phyloP scores from a whole-genome alignment of 2,329 filamentous ascomycete genomes.

The Aspergillus ochraceoroseus region DNA sequence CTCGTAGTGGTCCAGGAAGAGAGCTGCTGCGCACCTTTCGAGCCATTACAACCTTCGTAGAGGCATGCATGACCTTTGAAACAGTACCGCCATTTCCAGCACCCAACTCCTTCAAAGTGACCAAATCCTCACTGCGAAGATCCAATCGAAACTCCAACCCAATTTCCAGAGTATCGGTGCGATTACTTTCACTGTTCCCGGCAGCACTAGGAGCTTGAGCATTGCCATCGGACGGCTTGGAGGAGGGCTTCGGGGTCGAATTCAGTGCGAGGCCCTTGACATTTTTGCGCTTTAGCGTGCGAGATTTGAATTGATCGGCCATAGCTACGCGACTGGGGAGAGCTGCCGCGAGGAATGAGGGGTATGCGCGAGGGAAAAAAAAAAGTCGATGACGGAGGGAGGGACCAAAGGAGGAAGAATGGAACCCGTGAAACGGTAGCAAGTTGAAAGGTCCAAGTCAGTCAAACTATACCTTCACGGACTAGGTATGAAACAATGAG shows the following conservation, averaged over 20 bases:
- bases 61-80: constrained; percentile 93
- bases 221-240: constrained; percentile 68
- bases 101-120: constrained; percentile 89
- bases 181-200: constrained; percentile 55
- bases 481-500: constrained; percentile 3
- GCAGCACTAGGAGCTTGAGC: constrained; percentile 56
- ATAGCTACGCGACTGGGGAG: constrained; percentile 35
- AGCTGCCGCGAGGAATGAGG: constrained; percentile 5
- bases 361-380: constrained; percentile 7
- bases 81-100: constrained; percentile 96
- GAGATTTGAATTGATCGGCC: constrained; percentile 59
- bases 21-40: constrained; percentile 65
- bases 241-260: constrained; percentile 64
- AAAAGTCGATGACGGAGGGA: constrained; percentile 4
- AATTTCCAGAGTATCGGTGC: constrained; percentile 77
- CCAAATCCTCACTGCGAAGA: constrained; percentile 82
- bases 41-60: constrained; percentile 94
- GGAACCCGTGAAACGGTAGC: constrained; percentile 2
- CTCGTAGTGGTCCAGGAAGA: not conserved
- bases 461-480: not conserved
- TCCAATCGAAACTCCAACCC: constrained; percentile 96
- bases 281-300: constrained; percentile 98
- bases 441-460: not conserved
- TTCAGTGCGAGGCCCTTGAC: constrained; percentile 91
- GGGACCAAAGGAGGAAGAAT: not conserved